These are phyloP conservation scores for Trichoderma reesei DNA, from an alignment of 495 filamentous ascomycete species.

Conservation along the genomic window DNA sequence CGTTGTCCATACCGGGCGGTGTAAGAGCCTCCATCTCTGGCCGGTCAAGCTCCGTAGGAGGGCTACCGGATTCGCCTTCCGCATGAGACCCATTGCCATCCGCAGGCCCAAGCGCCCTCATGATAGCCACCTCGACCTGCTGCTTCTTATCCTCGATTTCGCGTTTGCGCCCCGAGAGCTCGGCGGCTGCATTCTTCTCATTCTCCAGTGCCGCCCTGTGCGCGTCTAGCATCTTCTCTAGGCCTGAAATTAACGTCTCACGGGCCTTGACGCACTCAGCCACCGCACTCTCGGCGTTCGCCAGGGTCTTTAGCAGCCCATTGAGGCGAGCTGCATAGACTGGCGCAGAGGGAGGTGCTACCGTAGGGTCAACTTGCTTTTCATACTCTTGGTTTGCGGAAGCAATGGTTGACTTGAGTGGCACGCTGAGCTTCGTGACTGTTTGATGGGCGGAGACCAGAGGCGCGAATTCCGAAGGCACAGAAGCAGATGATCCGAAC, in stretches of 20 bases:
- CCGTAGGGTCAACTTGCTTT: slow-evolving; percentile 62
- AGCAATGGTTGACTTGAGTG: slow-evolving; percentile 49
- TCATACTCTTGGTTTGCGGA: slow-evolving; percentile 71
- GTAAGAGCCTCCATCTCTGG: slow-evolving; percentile 80
- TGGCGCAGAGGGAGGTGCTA: slow-evolving; percentile 60
- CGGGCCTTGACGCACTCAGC: slow-evolving; percentile 85
- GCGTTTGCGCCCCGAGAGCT: slow-evolving; percentile 49
- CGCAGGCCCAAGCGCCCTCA: slow-evolving; percentile 58
- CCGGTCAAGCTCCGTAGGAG: slow-evolving; percentile 45
- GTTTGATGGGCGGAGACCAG: slow-evolving; percentile 62
- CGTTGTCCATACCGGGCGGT: slow-evolving; percentile 39
- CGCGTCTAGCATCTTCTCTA: slow-evolving; percentile 71
- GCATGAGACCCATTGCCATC: slow-evolving; percentile 32
- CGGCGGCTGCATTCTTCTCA: slow-evolving; percentile 54
- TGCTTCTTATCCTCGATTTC: slow-evolving; percentile 67
- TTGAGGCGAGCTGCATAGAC: slow-evolving; percentile 87
- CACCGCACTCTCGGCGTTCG: slow-evolving; percentile 84
- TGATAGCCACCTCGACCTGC: slow-evolving; percentile 82
- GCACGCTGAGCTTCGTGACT: slow-evolving; percentile 57
- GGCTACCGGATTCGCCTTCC: slow-evolving; percentile 27
- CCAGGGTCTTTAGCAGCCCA: slow-evolving; percentile 74
- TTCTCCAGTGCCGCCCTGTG: slow-evolving; percentile 57
- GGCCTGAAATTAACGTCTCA: slow-evolving; percentile 58
- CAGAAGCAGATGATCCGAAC: slow-evolving; percentile 53
- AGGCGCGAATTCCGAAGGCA: slow-evolving; percentile 67